A percentile compares a stretch with the other conserved stretches of the same genome.
phyloP scores from a whole-genome alignment of 2,329 filamentous ascomycete species.

The Colletotrichum cordylinicola region DNA sequence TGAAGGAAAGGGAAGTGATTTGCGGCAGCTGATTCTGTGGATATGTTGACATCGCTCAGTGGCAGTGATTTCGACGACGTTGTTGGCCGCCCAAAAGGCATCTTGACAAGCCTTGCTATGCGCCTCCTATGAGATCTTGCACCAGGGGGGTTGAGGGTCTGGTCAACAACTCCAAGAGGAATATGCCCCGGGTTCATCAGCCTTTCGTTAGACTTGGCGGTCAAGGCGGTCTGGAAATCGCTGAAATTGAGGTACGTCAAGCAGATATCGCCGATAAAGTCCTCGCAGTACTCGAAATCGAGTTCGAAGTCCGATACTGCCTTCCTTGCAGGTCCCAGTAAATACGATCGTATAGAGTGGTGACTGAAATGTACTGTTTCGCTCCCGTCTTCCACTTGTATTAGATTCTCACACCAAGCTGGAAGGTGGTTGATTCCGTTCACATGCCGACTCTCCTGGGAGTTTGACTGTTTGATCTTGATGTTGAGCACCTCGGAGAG shows the following conservation, averaged over 20 bases:
- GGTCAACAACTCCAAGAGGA: background rate
- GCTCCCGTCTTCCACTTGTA: background rate
- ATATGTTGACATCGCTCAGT: background rate
- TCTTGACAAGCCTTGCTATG: background rate
- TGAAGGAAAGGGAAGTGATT: no score
- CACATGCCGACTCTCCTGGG: background rate
- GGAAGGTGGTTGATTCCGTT: background rate
- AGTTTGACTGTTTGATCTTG: background rate
- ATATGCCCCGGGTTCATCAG: accelerated
- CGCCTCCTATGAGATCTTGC: background rate
- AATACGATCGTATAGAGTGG: background rate
- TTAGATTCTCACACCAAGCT: background rate
- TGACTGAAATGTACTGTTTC: background rate
- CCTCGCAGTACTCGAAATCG: background rate
- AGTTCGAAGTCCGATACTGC: background rate
- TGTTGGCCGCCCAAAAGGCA: background rate
- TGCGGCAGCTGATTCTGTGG: no score
- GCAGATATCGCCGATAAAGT: background rate
- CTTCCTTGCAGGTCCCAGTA: background rate
- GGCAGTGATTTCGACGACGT: no score
- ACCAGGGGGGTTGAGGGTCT: accelerated
- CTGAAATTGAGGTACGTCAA: background rate
- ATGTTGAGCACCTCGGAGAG: background rate
- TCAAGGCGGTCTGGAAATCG: background rate
- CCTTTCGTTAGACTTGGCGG: accelerated